Percentiles rank a stretch among this genome's conserved stretches.
phyloP scores from a whole-genome alignment of 169 alveolate genomes.

The Plasmodium sp. region DNA sequence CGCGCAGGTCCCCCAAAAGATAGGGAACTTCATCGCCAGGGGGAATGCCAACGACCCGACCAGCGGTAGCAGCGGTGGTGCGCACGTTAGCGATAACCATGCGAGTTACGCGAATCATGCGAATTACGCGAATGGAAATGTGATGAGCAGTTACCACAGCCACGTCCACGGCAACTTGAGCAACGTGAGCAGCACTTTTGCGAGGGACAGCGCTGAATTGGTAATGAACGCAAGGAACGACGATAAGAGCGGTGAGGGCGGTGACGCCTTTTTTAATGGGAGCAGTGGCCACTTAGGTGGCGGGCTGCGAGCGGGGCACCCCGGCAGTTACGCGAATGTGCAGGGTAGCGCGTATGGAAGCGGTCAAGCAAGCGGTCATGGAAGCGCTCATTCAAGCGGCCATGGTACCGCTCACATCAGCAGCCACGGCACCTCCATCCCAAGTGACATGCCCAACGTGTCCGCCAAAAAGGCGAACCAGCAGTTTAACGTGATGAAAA shows the following conservation, averaged over 20 bases:
- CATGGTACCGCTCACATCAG: background rate
- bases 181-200: background rate
- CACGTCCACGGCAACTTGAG: background rate
- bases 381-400: background rate
- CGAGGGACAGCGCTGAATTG: background rate
- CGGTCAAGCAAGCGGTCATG: background rate
- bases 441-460: background rate
- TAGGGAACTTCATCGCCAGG: conserved; percentile 12
- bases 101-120: background rate
- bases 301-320: background rate
- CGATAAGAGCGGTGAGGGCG: background rate
- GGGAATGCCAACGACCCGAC: background rate
- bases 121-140: background rate
- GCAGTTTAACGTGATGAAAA: conserved; percentile 18
- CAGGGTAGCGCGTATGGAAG: background rate
- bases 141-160: background rate
- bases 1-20: background rate
- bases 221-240: conserved; percentile 1
- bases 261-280: conserved; percentile 3
- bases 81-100: background rate
- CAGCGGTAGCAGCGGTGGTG: background rate
- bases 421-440: background rate
- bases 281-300: background rate
- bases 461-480: background rate
- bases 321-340: background rate